phyloP scores from a whole-genome alignment of 345 rosid genomes.

The Cardamine chenopodiifolia region DNA sequence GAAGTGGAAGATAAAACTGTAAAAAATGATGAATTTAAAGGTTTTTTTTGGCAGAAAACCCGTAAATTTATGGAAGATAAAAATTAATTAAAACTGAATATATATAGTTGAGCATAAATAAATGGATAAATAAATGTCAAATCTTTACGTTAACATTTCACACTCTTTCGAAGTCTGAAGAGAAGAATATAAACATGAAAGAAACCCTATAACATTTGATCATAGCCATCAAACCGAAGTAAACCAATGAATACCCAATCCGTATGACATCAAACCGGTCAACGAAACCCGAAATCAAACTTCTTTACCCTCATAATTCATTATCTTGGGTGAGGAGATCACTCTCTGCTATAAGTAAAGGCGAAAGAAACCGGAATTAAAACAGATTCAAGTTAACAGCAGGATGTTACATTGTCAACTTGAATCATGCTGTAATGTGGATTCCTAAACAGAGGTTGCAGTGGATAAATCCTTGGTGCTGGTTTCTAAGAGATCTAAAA shows the following conservation, averaged over 20 bases:
- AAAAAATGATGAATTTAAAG: too few species aligned
- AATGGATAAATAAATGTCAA: background rate
- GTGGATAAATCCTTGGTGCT: conserved; percentile 15
- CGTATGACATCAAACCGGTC: conserved; percentile 7
- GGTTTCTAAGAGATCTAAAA: conserved; percentile 64
- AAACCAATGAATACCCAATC: background rate
- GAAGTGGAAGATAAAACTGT: too few species aligned
- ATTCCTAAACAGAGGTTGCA: conserved; percentile 20
- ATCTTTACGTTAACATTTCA: background rate
- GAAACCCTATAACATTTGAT: background rate
- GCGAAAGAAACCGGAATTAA: background rate
- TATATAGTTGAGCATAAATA: background rate
- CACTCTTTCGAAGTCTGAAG: background rate
- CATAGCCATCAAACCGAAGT: background rate
- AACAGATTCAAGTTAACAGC: background rate
- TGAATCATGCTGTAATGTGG: conserved; percentile 10
- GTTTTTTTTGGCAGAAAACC: too few species aligned
- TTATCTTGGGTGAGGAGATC: conserved; percentile 1
- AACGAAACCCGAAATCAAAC: background rate
- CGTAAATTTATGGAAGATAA: too few species aligned
- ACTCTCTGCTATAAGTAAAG: background rate
- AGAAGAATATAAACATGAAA: conserved; percentile 1
- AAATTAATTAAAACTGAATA: background rate
- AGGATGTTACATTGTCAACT: background rate
- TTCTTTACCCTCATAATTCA: background rate